A percentile compares a stretch with the other conserved stretches of the same genome.
Evolutionary conservation across 768 basidiomycete species (phyloP).

Genomic region (Boletellus ananas): DNA sequence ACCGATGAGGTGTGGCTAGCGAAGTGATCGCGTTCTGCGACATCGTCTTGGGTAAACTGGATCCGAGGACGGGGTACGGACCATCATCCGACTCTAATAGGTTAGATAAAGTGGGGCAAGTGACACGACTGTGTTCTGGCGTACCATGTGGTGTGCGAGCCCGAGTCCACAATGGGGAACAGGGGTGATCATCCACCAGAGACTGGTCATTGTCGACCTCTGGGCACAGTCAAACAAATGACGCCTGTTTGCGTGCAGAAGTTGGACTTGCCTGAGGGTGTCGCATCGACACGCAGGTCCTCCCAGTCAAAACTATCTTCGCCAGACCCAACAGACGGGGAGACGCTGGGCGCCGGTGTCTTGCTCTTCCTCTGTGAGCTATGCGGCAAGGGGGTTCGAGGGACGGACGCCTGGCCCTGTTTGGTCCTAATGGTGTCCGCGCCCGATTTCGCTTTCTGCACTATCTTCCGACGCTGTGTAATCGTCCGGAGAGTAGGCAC

Average conservation of each 20-base stretch:
- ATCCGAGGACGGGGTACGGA: neutral
- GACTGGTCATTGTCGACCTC: conserved; percentile 24
- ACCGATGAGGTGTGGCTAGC: conserved; percentile 6
- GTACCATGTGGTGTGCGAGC: conserved; percentile 9
- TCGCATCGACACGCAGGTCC: conserved; percentile 13
- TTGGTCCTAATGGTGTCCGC: neutral
- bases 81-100: conserved; percentile 1
- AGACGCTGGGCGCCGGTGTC: neutral
- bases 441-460: neutral
- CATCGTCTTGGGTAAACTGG: conserved; percentile 1
- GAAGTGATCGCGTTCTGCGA: conserved; percentile 12
- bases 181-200: conserved; percentile 7
- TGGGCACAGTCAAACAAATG: neutral
- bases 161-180: conserved; percentile 6
- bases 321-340: conserved; percentile 9
- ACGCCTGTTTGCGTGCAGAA: neutral
- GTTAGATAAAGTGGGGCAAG: neutral
- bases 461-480: conserved; percentile 7
- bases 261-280: conserved; percentile 20
- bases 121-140: neutral
- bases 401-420: neutral
- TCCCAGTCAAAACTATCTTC: conserved; percentile 34
- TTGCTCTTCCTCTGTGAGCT: neutral
- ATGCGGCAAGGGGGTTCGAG: neutral
- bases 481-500: conserved; percentile 24